A percentile compares a stretch with the other conserved stretches of the same genome.
These are phyloP conservation scores for Cavenderia fasciculata DNA, from an alignment of 78 protist species.

Conservation along the genomic window DNA sequence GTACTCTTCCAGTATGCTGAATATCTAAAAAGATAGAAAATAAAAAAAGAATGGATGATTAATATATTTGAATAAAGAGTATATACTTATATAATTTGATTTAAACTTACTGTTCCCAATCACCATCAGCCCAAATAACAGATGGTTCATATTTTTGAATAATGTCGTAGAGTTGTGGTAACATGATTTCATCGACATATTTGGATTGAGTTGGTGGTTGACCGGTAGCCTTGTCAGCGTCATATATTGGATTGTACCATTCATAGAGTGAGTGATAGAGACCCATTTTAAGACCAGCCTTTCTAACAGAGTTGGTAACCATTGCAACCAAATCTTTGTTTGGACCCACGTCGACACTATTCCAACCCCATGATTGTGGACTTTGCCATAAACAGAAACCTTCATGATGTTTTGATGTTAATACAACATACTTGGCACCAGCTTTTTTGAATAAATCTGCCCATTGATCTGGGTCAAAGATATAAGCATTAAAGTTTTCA, in stretches of 20 bases:
- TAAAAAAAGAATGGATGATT: background rate
- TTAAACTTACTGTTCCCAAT: constrained; percentile 70
- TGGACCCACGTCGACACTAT: constrained; percentile 65
- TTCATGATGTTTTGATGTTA: constrained; percentile 81
- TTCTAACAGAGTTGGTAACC: constrained; percentile 39
- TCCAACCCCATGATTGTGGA: constrained; percentile 71
- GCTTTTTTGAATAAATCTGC: constrained; percentile 43
- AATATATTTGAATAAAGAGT: background rate
- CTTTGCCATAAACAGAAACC: constrained; percentile 58
- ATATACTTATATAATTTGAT: background rate
- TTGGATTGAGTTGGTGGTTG: background rate
- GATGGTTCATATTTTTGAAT: constrained; percentile 59
- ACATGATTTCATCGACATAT: constrained; percentile 44
- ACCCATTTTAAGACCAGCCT: constrained; percentile 68
- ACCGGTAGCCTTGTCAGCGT: constrained; percentile 1
- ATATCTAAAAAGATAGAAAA: background rate
- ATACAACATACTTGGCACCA: constrained; percentile 81
- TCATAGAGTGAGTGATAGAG: constrained; percentile 66
- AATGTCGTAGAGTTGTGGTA: constrained; percentile 48
- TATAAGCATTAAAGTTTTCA: constrained; percentile 36
- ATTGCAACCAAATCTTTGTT: constrained; percentile 31
- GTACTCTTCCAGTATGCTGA: constrained; percentile 56
- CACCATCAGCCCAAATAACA: constrained; percentile 80
- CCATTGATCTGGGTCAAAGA: constrained; percentile 74
- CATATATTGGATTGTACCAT: constrained; percentile 75